These are phyloP conservation scores for Podosphaera leucotricha DNA, from an alignment of 2,329 filamentous ascomycete genomes.

Conservation along the genomic window DNA sequence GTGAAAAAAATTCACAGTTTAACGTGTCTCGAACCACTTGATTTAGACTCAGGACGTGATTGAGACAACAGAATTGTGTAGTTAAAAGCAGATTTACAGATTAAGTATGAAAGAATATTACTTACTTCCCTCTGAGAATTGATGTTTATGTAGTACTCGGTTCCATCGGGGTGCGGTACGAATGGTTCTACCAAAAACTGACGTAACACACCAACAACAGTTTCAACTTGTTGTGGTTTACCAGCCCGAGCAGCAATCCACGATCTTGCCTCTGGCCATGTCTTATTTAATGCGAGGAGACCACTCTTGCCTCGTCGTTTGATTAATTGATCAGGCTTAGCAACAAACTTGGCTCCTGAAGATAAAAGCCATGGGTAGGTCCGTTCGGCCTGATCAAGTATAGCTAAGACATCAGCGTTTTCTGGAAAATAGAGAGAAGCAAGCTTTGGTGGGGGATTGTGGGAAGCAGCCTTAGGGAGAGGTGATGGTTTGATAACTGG, in stretches of 20 bases:
- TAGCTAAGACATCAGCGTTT: slow-evolving; percentile 55
- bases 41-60: no score
- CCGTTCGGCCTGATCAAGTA: slow-evolving; percentile 87
- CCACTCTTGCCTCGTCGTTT: slow-evolving; percentile 99
- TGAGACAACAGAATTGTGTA: background rate
- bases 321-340: slow-evolving; percentile 98
- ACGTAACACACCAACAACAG: slow-evolving; percentile 64
- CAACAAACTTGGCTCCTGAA: slow-evolving; percentile 73
- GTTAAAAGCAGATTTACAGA: background rate
- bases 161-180: slow-evolving; percentile 81
- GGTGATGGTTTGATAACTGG: slow-evolving; percentile 95
- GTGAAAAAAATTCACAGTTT: no score
- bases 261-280: slow-evolving; percentile 76
- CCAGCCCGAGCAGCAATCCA: slow-evolving; percentile 86
- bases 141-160: slow-evolving; percentile 99
- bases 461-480: slow-evolving; percentile 58
- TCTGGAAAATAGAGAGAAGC: slow-evolving; percentile 85
- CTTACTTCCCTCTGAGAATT: slow-evolving; percentile 94
- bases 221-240: slow-evolving; percentile 85
- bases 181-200: slow-evolving; percentile 98
- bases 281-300: slow-evolving; percentile 87
- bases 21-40: no score
- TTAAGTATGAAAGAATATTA: slow-evolving; percentile 21
- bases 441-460: slow-evolving; percentile 81
- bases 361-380: slow-evolving; percentile 90